Evolutionary conservation across 352 stramenopile genomes (phyloP), one percentile per base, ranked within the genome.

Genomic region (Globisporangium solare): DNA sequence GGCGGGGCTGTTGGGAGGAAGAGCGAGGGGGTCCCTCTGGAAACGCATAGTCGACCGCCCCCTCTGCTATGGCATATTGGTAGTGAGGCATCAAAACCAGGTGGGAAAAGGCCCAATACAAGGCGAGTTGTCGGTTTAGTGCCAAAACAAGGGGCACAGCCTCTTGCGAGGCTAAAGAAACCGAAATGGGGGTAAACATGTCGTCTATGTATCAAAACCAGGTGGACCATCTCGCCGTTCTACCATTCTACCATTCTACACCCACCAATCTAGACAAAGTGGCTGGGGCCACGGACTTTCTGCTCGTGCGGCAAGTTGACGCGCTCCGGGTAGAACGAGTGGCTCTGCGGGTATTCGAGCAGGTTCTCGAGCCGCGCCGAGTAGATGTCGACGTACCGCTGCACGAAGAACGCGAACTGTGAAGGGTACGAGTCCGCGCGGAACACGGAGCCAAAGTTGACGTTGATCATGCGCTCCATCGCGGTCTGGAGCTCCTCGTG

Each of bases 351-450:
- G 54, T 94, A 94, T 51, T 89, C 71, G 40, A 92, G 56, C 42
- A 96, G 54, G 61, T 95, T 93, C 56, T 90, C 81, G 42, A 94
- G 70, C 1, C 83, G 73, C n/a, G 76, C 83, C 35, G 81, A 92
- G 74, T 95, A 96, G 31, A 96, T 80, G 61, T 96, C 87, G 11
- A 93, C 85, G 60, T 96, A 94, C 37, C 87, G 75, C 58, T 90
- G 82, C 55, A 94, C 78, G 59, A 79, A 88, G 62, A 92, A 95
- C 7, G 85, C 81, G 58, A 94, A 96, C 50, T 95, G 74, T 21
- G 83, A 92, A 14, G 87, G 83, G 58, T 95, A 88, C 47, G 79
- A 80, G 50, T 88, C 79, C 20, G 79, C 84, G 43, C 86, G 71
- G 67, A 96, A 96, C 18, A 96, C 84, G 1, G 83, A 94, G 48